A percentile compares a stretch with the other conserved stretches of the same genome.
These are phyloP conservation scores for Magnaporthiopsis poae DNA, from an alignment of 2,329 filamentous ascomycete species.

Conservation along the genomic window DNA sequence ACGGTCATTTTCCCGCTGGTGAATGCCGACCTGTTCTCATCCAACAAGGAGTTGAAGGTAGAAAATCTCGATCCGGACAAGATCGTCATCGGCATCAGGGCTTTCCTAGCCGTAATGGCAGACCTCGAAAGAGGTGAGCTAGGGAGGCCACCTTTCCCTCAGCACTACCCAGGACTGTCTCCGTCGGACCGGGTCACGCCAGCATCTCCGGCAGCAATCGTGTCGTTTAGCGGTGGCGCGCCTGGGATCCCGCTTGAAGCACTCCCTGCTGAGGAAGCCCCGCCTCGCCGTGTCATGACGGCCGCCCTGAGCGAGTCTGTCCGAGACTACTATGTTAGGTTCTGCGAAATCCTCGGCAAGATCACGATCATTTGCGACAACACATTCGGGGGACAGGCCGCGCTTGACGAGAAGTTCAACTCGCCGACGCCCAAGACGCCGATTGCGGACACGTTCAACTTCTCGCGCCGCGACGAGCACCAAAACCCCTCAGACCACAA, in stretches of 20 bases:
- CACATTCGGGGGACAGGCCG: constrained; percentile 90
- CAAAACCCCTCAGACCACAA: constrained; percentile 67
- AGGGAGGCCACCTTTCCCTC: constrained; percentile 73
- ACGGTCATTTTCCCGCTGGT: constrained; percentile 90
- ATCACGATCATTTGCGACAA: constrained; percentile 96
- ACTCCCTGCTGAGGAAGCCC: constrained; percentile 46
- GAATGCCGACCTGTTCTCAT: constrained; percentile 78
- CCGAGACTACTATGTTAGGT: constrained; percentile 76
- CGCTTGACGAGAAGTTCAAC: constrained; percentile 87
- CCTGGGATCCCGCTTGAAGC: constrained; percentile 18
- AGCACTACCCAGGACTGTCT: constrained; percentile 39
- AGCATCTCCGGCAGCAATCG: constrained; percentile 38
- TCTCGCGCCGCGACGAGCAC: constrained; percentile 72
- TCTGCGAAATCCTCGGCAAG: constrained; percentile 90
- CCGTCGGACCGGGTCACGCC: constrained; percentile 33
- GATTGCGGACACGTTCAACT: constrained; percentile 87
- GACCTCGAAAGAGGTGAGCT: constrained; percentile 79
- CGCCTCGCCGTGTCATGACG: constrained; percentile 56
- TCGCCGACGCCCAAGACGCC: constrained; percentile 85
- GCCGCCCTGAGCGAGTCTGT: constrained; percentile 62
- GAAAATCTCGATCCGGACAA: constrained; percentile 92
- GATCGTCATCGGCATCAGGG: constrained; percentile 92
- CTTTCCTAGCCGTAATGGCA: constrained; percentile 85
- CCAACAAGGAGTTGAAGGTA: constrained; percentile 67
- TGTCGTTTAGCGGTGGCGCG: constrained; percentile 24